Percentiles rank a stretch among this genome's conserved stretches.
Evolutionary conservation across 2,329 filamentous ascomycete genomes (phyloP).

Genomic region (Claviceps lovelessii): DNA sequence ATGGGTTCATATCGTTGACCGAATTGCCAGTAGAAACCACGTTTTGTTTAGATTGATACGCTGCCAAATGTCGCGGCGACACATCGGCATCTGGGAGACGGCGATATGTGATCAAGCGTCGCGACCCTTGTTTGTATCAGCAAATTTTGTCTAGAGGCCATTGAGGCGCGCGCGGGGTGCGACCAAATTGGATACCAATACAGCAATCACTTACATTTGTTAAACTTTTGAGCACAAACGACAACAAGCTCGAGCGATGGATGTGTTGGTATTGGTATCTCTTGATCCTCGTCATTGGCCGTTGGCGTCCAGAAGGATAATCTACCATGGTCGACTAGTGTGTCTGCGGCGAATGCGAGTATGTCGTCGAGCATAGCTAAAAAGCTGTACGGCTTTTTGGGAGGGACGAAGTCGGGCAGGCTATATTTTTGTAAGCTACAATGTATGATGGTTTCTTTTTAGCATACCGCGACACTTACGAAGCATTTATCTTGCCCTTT

Average conservation of each 20-base stretch:
- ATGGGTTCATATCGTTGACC: conserved; percentile 46
- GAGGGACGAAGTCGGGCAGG: conserved; percentile 58
- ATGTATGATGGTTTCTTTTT: neutral
- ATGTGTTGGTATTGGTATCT: conserved; percentile 64
- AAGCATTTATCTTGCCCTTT: conserved; percentile 55
- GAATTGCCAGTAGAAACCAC: conserved; percentile 28
- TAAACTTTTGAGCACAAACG: conserved; percentile 75
- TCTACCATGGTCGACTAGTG: conserved; percentile 64
- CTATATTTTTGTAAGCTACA: conserved; percentile 10
- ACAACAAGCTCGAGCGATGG: conserved; percentile 58
- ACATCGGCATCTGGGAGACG: conserved; percentile 49
- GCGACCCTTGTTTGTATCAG: conserved; percentile 47
- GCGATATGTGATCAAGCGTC: conserved; percentile 74
- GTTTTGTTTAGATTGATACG: conserved; percentile 17
- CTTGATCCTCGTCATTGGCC: conserved; percentile 61
- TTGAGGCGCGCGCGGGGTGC: neutral
- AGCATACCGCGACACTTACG: conserved; percentile 32
- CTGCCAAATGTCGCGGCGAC: conserved; percentile 26
- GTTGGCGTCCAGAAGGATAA: conserved; percentile 97
- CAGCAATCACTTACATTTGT: conserved; percentile 52
- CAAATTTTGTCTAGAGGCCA: neutral
- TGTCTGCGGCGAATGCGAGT: conserved; percentile 62
- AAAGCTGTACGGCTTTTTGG: conserved; percentile 87
- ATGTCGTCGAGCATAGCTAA: conserved; percentile 82
- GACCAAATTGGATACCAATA: neutral